A percentile compares a stretch with the other conserved stretches of the same genome.
Evolutionary conservation across 768 basidiomycete genomes (phyloP).

Genomic region (Tulasnella sp.): DNA sequence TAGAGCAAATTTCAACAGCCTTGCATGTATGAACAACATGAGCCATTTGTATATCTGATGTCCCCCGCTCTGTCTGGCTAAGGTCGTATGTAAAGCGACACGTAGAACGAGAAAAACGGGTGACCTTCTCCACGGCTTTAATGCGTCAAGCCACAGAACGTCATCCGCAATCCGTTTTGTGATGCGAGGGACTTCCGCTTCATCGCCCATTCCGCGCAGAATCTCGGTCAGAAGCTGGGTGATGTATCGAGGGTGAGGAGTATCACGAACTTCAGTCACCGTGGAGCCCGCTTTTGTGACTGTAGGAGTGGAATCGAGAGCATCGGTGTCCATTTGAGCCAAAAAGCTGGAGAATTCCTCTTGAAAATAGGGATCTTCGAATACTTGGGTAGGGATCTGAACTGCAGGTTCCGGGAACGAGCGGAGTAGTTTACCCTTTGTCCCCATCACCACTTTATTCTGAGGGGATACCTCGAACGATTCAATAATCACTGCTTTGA

Average conservation of each 20-base stretch:
- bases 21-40: constrained; percentile 31
- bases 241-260: constrained; percentile 36
- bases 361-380: constrained; percentile 26
- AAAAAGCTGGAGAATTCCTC: constrained; percentile 31
- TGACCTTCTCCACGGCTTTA: constrained; percentile 38
- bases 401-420: no score
- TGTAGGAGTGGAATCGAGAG: constrained; percentile 26
- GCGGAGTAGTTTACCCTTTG: no score
- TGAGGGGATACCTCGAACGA: no score
- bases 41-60: constrained; percentile 35
- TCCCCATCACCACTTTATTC: no score
- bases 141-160: constrained; percentile 31
- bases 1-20: no score
- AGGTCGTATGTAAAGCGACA: constrained; percentile 30
- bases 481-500: no score
- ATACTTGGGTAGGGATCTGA: no score
- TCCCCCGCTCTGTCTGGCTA: constrained; percentile 7
- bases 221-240: constrained; percentile 39
- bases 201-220: constrained; percentile 29
- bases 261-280: constrained; percentile 31
- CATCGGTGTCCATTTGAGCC: constrained; percentile 26
- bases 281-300: constrained; percentile 27
- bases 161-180: constrained; percentile 38
- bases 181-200: constrained; percentile 24
- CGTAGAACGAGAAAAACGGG: constrained; percentile 39